Percentiles rank a stretch among this genome's conserved stretches.
Evolutionary conservation across 2,329 filamentous ascomycete species (phyloP).

Genomic region (Furcasterigmium furcatum): DNA sequence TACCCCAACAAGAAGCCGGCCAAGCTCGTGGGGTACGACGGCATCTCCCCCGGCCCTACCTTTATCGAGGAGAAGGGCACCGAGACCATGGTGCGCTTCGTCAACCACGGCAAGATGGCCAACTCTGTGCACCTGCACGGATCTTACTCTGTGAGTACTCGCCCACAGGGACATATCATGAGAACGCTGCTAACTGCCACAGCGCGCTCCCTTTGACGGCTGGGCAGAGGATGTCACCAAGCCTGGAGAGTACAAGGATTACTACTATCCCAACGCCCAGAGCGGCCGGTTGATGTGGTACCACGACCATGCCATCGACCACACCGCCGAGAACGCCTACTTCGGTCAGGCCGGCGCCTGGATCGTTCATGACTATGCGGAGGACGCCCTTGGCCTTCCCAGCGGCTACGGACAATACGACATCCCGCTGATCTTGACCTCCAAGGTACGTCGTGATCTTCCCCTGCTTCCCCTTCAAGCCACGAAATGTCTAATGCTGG

Average conservation of each 20-base stretch:
- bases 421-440: slow-evolving; percentile 39
- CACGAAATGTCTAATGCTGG: neutral
- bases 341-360: slow-evolving; percentile 49
- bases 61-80: slow-evolving; percentile 39
- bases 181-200: neutral
- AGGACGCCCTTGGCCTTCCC: slow-evolving; percentile 40
- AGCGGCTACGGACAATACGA: slow-evolving; percentile 35
- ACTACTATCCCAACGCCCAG: slow-evolving; percentile 53
- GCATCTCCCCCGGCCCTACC: slow-evolving; percentile 44
- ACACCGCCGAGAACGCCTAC: slow-evolving; percentile 48
- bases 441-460: slow-evolving; percentile 14
- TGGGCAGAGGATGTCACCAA: slow-evolving; percentile 46
- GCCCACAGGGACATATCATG: neutral
- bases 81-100: slow-evolving; percentile 45
- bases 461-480: too few relatives aligned
- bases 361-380: slow-evolving; percentile 41
- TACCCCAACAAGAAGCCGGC: slow-evolving; percentile 16
- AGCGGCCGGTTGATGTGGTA: slow-evolving; percentile 49
- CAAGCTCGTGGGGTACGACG: slow-evolving; percentile 40
- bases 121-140: slow-evolving; percentile 47
- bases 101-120: slow-evolving; percentile 36
- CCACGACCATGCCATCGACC: slow-evolving; percentile 33
- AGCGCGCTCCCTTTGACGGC: slow-evolving; percentile 38
- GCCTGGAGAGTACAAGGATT: slow-evolving; percentile 48
- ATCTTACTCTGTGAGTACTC: slow-evolving; percentile 30